Base-by-base conservation (phyloP, 1,284 basidiomycete species). In the Fomitiporia mediterranea region DNA sequence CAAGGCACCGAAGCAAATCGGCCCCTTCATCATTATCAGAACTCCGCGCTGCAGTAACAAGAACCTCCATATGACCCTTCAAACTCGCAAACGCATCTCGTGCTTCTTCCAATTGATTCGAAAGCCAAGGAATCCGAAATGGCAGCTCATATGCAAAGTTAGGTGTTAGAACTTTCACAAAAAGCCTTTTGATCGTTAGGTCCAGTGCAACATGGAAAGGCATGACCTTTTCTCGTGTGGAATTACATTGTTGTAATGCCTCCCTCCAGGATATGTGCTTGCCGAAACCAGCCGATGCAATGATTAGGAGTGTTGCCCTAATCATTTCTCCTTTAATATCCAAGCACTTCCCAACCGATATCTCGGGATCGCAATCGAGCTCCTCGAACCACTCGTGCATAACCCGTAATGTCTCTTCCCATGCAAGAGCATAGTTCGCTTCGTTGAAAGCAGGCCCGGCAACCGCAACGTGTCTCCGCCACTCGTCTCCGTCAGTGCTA, bases 401-500 rank as follows among this genome's bases (percentile, higher is more conserved):
- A 40, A 65, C 58, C 3, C 57, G 53, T 8, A 56, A 51, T 1
- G 65, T 55, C 17, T 59, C 55, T 7, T 27, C 23, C 59, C 54
- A 64, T 4, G 62, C 57, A 2, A 64, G 57, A 23, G 34, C 51
- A 39, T 64, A 63, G 54, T 62, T 51, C 28, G 61, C 58, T 43
- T 63, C 62, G 28, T 48, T 52, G 43, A 63, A 62, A 25, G 51
- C 49, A 9, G 61, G 60, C 2, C 44, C 54, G 38, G 63, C 59
- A 23, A 65, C 60, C 50, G 60, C 61, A 2, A 66, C 50, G 53
- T 68, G 68, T 38, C 63, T 55, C 17, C 64, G 46, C 63, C 66
- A 67, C 48, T 64, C 63, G 34, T 68, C 65, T 2, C 65, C 66
- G 43, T 68, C 66, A 3, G 63, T 66, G 4, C 59, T 60, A 23